These are phyloP conservation scores for Pezicula neosporulosa DNA, from an alignment of 2,329 filamentous ascomycete genomes.

Conservation along the genomic window DNA sequence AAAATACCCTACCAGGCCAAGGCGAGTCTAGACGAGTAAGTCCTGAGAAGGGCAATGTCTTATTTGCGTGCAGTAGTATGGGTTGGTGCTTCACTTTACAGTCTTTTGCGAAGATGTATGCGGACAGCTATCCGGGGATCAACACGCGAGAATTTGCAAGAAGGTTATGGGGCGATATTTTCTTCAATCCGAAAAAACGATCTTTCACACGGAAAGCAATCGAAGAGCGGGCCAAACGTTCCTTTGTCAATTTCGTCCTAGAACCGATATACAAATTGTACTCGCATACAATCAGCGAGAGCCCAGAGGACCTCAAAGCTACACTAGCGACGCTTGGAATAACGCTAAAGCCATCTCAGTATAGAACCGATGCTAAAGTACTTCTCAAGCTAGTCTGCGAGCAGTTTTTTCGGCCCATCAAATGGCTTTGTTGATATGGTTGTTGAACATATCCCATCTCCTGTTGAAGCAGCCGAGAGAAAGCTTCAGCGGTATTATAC, in stretches of 20 bases:
- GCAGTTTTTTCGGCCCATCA: conserved; percentile 88
- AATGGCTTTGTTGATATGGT: conserved; percentile 96
- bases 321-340: conserved; percentile 81
- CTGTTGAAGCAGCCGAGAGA: conserved; percentile 70
- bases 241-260: conserved; percentile 91
- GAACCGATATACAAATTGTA: conserved; percentile 98
- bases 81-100: conserved; percentile 95
- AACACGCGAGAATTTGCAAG: conserved; percentile 79
- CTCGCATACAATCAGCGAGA: conserved; percentile 90
- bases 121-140: conserved; percentile 79
- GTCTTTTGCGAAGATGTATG: conserved; percentile 96
- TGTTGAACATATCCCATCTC: conserved; percentile 83
- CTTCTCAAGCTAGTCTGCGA: conserved; percentile 87
- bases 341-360: conserved; percentile 84
- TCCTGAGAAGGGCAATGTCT: conserved; percentile 96
- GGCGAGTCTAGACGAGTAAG: conserved; percentile 80
- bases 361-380: conserved; percentile 84
- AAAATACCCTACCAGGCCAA: conserved; percentile 77
- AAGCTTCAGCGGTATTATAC: conserved; percentile 88
- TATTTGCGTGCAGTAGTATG: conserved; percentile 90
- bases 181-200: conserved; percentile 86
- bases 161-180: conserved; percentile 93
- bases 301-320: conserved; percentile 75
- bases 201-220: conserved; percentile 86
- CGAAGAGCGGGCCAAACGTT: conserved; percentile 76